Base-by-base conservation (phyloP, 768 basidiomycete species). In the Naganishia kalamii region DNA sequence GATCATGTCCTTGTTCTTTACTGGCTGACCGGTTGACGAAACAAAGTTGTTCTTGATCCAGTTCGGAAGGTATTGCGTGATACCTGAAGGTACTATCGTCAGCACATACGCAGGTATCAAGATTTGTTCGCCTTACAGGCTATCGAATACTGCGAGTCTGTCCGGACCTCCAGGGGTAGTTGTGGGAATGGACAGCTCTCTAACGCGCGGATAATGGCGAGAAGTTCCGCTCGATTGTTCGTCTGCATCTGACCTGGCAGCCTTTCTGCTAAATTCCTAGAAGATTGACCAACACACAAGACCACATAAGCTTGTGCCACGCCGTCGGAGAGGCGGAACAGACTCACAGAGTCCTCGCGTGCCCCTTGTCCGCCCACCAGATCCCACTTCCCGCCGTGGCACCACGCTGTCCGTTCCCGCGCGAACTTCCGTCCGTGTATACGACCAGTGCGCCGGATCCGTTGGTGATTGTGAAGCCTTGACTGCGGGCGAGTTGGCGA, bases 391-490 rank as follows among this genome's bases (percentile, higher is more conserved):
- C 93, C 0, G 90, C 93, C 44, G 83, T 69, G 0, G 88, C 83
- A 0, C 83, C 84, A 2, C 30, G 32, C 72, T 85, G 79, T 0
- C 93, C 93, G 73, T 97, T 97, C 1, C 86, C 85, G 71, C 84
- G 85, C 69, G 90, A 92, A 6, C 91, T 88, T 12, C 93, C 93
- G 76, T 97, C 93, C 21, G 83, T 87, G 70, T 90, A 94, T 0
- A 92, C 92, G 13, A 88, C 71, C 25, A 78, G 60, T 30, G 68
- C 65, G 12, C 60, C 62, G 21, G 43, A 44, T 5, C 62, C 61
- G n/a, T 37, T 17, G 1, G 66, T 50, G n/a, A 52, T 41, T 12
- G 49, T 46, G 50, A 52, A 64, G 79, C 44, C 80, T 75, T 70
- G 75, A 79, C 3, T 72, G 74, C 49, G 50, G 0, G 63, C 60